These are phyloP conservation scores for Neotropicomus parvogracilis DNA, from an alignment of 1,284 basidiomycete genomes.

Conservation along the genomic window DNA sequence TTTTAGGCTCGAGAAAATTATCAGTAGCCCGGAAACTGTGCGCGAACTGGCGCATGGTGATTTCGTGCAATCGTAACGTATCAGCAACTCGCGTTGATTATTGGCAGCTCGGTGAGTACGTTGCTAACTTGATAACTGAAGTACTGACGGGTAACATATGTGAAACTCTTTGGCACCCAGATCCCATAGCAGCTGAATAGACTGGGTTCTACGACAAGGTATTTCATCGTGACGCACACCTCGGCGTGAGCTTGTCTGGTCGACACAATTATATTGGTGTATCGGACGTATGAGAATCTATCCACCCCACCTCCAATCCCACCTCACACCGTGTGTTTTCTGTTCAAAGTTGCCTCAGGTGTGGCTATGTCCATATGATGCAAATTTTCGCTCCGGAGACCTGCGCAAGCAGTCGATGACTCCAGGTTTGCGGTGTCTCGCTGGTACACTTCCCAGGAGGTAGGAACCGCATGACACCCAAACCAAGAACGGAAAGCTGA, in stretches of 20 bases:
- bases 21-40: slow-evolving; percentile 63
- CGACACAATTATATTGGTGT: slow-evolving; percentile 11
- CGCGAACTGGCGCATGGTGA: slow-evolving; percentile 39
- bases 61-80: slow-evolving; percentile 7
- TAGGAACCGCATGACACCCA: slow-evolving; percentile 35
- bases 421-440: slow-evolving; percentile 23
- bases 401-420: slow-evolving; percentile 33
- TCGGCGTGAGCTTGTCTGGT: slow-evolving; percentile 17
- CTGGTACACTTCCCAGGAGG: slow-evolving; percentile 35
- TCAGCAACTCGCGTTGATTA: background rate
- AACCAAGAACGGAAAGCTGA: slow-evolving; percentile 47
- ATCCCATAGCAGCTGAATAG: background rate
- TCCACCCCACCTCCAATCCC: background rate
- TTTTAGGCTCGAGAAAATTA: slow-evolving; percentile 62
- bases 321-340: background rate
- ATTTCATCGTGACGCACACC: background rate
- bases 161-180: slow-evolving; percentile 1
- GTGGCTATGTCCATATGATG: slow-evolving; percentile 33
- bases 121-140: background rate
- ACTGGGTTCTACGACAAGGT: background rate
- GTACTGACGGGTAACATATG: background rate
- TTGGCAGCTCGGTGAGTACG: background rate
- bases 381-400: slow-evolving; percentile 31
- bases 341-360: background rate
- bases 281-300: slow-evolving; percentile 9